Evolutionary conservation across 192 early-diverging fungal genomes (phyloP).

Genomic region (Chytriomyces sp.): DNA sequence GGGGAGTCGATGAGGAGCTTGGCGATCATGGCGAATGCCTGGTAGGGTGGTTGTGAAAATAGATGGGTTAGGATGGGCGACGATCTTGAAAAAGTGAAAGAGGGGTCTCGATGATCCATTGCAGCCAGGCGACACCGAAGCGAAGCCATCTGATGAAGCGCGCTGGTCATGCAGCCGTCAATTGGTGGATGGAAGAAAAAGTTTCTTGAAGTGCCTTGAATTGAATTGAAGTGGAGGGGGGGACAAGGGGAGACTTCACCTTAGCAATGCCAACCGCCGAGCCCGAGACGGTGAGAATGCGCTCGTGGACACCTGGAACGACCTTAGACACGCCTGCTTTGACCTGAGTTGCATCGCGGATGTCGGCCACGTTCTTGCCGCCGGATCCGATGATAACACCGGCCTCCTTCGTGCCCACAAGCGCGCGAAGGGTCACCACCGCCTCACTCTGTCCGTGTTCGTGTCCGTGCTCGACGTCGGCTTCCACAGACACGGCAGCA

Average conservation of each 20-base stretch:
- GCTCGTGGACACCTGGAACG: slow-evolving; percentile 82
- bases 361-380: slow-evolving; percentile 84
- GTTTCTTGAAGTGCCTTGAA: too few relatives aligned
- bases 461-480: too few relatives aligned
- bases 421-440: slow-evolving; percentile 80
- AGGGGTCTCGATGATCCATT: not conserved
- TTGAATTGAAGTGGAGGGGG: not conserved
- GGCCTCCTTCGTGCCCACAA: slow-evolving; percentile 90
- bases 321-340: slow-evolving; percentile 90
- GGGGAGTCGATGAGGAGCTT: slow-evolving; percentile 40
- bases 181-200: too few relatives aligned
- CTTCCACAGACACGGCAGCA: too few relatives aligned
- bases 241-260: slow-evolving; percentile 6
- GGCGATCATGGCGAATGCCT: slow-evolving; percentile 80
- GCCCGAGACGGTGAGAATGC: slow-evolving; percentile 49
- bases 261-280: slow-evolving; percentile 27
- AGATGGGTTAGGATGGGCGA: slow-evolving; percentile 80
- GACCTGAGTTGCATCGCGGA: slow-evolving; percentile 80
- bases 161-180: too few relatives aligned
- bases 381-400: slow-evolving; percentile 66
- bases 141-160: too few relatives aligned
- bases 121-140: not conserved
- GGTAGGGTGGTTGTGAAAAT: slow-evolving; percentile 40
- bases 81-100: slow-evolving; percentile 53
- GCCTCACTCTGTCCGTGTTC: too few relatives aligned